phyloP scores from a whole-genome alignment of 1,139 yeast species.

The Debaryomycetaceae sp. region DNA sequence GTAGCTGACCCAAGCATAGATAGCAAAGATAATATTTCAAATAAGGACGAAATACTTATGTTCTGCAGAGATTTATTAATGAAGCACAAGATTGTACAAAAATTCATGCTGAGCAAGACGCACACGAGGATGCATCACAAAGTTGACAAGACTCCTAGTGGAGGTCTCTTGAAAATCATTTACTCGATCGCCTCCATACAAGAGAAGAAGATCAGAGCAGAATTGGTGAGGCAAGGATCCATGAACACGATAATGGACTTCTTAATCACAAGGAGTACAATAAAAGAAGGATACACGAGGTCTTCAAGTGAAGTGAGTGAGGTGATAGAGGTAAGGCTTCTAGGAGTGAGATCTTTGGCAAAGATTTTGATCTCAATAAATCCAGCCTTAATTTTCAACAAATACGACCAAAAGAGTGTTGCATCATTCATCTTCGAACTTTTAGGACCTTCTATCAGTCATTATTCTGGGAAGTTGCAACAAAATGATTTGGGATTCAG shows the following conservation, averaged over 20 bases:
- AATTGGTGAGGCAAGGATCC: slow-evolving; percentile 46
- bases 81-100: slow-evolving; percentile 23
- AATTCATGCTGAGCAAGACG: slow-evolving; percentile 23
- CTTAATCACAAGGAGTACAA: slow-evolving; percentile 30
- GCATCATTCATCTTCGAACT: slow-evolving; percentile 50
- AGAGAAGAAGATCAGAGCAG: slow-evolving; percentile 24
- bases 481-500: slow-evolving; percentile 7
- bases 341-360: slow-evolving; percentile 37
- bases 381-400: slow-evolving; percentile 36
- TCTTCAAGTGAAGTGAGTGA: slow-evolving; percentile 14
- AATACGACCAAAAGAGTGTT: slow-evolving; percentile 36
- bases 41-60: slow-evolving; percentile 21
- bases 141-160: slow-evolving; percentile 8
- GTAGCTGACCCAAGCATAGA: slow-evolving; percentile 27
- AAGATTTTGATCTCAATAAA: slow-evolving; percentile 42
- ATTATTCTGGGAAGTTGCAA: slow-evolving; percentile 14
- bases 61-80: slow-evolving; percentile 29
- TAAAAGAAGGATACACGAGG: slow-evolving; percentile 16
- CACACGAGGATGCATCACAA: slow-evolving; percentile 12
- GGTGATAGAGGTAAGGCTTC: slow-evolving; percentile 20
- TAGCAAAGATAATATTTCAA: slow-evolving; percentile 19
- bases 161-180: slow-evolving; percentile 19
- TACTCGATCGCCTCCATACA: slow-evolving; percentile 25
- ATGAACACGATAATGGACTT: slow-evolving; percentile 35
- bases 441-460: slow-evolving; percentile 30